A percentile compares a stretch with the other conserved stretches of the same genome.
Conservation (phyloP, 148 eudicot species). For the Fagopyrum tataricum region DNA sequence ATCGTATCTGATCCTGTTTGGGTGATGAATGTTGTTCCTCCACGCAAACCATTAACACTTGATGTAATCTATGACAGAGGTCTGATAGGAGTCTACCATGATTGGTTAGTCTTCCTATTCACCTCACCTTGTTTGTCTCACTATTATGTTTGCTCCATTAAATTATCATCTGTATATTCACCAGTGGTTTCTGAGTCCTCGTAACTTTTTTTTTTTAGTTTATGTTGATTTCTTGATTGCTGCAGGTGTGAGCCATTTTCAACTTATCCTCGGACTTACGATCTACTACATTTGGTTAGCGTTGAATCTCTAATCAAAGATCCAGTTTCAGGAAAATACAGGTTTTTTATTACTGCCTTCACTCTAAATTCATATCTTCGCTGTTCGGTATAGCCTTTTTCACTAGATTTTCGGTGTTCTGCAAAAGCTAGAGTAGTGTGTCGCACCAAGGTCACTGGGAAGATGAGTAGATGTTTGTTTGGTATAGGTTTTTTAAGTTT, state of each 20-base stretch:
- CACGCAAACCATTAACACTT: conserved; percentile 65
- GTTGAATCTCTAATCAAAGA: conserved; percentile 75
- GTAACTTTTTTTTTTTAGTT: neutral
- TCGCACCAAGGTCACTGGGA: too few species aligned
- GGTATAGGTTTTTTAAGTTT: too few species aligned
- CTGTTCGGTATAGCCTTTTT: too few species aligned
- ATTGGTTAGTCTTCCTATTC: conserved; percentile 54
- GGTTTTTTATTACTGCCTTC: conserved; percentile 26
- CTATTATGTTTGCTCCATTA: neutral
- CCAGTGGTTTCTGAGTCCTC: neutral
- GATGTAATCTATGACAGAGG: conserved; percentile 88
- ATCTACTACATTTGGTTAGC: conserved; percentile 71
- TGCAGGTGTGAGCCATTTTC: conserved; percentile 99
- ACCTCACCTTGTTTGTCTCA: neutral
- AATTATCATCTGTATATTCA: neutral
- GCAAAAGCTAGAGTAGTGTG: too few species aligned
- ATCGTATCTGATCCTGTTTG: conserved; percentile 77
- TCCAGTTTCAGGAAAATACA: conserved; percentile 59
- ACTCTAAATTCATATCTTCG: neutral
- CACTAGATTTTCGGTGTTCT: too few species aligned
- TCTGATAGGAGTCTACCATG: conserved; percentile 86
- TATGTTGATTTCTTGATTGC: neutral
- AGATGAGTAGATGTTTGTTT: too few species aligned
- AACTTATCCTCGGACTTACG: conserved; percentile 97
- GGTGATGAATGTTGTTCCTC: conserved; percentile 98